Evolutionary conservation across 2,329 filamentous ascomycete species (phyloP).

Genomic region (Chaetomium strumarium): DNA sequence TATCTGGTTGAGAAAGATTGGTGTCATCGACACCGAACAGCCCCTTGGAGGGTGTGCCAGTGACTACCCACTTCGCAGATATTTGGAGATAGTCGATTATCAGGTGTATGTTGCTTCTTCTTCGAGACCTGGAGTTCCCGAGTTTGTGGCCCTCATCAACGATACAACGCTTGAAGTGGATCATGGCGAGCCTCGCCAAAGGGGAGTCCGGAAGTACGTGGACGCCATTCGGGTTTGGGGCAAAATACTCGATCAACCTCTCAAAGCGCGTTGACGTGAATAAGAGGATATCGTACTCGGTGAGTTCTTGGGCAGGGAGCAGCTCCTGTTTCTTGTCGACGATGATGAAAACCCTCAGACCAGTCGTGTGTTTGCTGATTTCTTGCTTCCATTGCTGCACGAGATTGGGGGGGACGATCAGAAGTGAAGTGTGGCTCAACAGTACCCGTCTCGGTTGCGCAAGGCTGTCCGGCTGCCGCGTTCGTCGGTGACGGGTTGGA

Average conservation of each 20-base stretch:
- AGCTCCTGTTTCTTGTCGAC: slow-evolving; percentile 51
- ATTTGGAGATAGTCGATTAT: slow-evolving; percentile 52
- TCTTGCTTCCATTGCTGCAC: slow-evolving; percentile 79
- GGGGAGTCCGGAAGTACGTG: slow-evolving; percentile 44
- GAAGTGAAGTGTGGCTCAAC: slow-evolving; percentile 63
- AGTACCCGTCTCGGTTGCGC: slow-evolving; percentile 46
- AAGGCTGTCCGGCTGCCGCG: slow-evolving; percentile 29
- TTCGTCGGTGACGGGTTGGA: slow-evolving; percentile 35
- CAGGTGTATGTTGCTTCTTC: slow-evolving; percentile 50
- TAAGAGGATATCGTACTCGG: slow-evolving; percentile 68
- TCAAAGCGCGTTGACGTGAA: slow-evolving; percentile 73
- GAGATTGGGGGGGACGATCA: slow-evolving; percentile 79
- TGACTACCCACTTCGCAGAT: slow-evolving; percentile 80
- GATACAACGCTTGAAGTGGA: slow-evolving; percentile 85
- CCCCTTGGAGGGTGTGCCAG: slow-evolving; percentile 80
- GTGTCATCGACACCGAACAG: slow-evolving; percentile 63
- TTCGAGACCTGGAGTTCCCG: slow-evolving; percentile 54
- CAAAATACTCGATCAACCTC: slow-evolving; percentile 43
- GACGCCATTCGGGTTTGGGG: slow-evolving; percentile 24
- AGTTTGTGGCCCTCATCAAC: slow-evolving; percentile 89
- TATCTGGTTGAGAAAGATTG: slow-evolving; percentile 7
- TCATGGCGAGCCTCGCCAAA: slow-evolving; percentile 43
- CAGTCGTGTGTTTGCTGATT: slow-evolving; percentile 68
- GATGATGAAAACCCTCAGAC: slow-evolving; percentile 60
- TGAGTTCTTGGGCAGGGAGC: slow-evolving; percentile 52